Evolutionary conservation across 768 basidiomycete genomes (phyloP), one percentile per base, ranked within the genome.

Genomic region (Suillus occidentalis): DNA sequence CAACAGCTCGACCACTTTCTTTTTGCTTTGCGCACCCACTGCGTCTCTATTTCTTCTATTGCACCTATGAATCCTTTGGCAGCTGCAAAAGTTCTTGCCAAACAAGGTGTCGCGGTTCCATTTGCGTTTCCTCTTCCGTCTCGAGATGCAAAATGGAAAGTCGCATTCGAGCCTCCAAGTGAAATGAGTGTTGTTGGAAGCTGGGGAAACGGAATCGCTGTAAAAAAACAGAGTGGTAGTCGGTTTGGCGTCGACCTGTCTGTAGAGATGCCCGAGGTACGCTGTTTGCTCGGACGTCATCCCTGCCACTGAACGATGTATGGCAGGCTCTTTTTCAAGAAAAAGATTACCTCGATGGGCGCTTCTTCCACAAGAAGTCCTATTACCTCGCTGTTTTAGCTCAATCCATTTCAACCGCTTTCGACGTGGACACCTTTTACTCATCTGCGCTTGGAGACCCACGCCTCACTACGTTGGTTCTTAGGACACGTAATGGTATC

Each of bases 301-400:
- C 18, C 62, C 9, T 12, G 18, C 57, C 62, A 12, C 56, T 61
- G 60, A 65, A 63, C 61, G 62, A 58, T 16, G 18, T 39, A 22
- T 16, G 40, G 6, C 63, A 92, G 91, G 75, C 69, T 56, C 80
- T 97, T n/a, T 96, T 99, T 72, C 94, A 97, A 79, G 94, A 96
- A 72, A 99, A 99, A 73, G 96, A 99, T 72, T 93, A 94, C 68
- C 81, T 95, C 64, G 90, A 95, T 72, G 85, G 88, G 9, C 87
- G 97, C 13, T 95, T 91, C 75, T 96, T 97, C 73, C 91, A 96
- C 73, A 99, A 99, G 73, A 84, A 93, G 45, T 89, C 94, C 0
- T 95, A 91, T 73, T 99, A 94, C 76, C 84, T 98, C 22, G 90
- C 95, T 8, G 85, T 85, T 5, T 79, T 99, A 53, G 91, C 92